phyloP scores from a whole-genome alignment of 179 eudicot genomes.

The Spinacia oleracea region DNA sequence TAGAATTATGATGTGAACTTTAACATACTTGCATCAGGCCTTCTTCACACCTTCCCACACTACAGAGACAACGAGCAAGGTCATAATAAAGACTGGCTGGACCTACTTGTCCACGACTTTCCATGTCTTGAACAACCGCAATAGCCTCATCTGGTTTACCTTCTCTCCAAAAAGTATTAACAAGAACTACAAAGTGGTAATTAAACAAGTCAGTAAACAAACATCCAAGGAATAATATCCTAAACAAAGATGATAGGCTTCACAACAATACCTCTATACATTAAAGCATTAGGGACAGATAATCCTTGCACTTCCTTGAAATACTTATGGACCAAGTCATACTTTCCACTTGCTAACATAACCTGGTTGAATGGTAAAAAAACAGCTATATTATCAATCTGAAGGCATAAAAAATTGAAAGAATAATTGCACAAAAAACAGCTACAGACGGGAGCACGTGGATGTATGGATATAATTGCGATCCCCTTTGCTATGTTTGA shows the following conservation, averaged over 20 bases:
- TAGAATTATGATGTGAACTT: neutral
- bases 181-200: slow-evolving; percentile 54
- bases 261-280: slow-evolving; percentile 66
- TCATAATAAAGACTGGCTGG: slow-evolving; percentile 88
- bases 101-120: slow-evolving; percentile 78
- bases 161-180: slow-evolving; percentile 84
- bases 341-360: slow-evolving; percentile 87
- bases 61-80: slow-evolving; percentile 96
- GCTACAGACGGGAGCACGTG: neutral
- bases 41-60: slow-evolving; percentile 88
- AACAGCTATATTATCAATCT: slow-evolving; percentile 6
- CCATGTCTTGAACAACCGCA: slow-evolving; percentile 74
- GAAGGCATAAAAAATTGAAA: neutral
- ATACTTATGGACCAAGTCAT: slow-evolving; percentile 83
- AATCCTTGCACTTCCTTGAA: slow-evolving; percentile 64
- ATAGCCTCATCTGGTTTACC: slow-evolving; percentile 84
- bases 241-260: neutral
- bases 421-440: neutral
- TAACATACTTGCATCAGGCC: slow-evolving; percentile 70
- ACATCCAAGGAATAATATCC: neutral
- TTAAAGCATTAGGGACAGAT: slow-evolving; percentile 73
- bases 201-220: slow-evolving; percentile 16
- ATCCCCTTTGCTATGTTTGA: neutral
- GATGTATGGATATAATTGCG: neutral
- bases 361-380: slow-evolving; percentile 48